Evolutionary conservation across 768 basidiomycete genomes (phyloP), one percentile per base, ranked within the genome.

Genomic region (Phlebiopsis flavidoalba): DNA sequence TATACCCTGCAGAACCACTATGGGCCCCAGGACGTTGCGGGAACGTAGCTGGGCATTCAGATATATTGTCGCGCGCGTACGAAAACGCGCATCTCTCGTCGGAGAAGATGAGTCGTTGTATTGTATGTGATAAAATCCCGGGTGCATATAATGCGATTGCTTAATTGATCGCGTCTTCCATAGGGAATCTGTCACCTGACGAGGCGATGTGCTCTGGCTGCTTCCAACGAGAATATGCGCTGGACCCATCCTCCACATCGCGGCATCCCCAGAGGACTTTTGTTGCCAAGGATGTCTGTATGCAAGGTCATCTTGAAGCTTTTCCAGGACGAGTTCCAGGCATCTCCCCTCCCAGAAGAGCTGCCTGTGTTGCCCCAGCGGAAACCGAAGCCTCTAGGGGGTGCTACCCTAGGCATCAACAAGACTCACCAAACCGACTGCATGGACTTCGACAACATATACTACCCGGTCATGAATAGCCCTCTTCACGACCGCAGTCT

Each of bases 401-500:
- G 81, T 49, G 84, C 90, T 3, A 93, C 90, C 0, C 76, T 89
- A 12, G 70, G 71, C 19, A 75, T 85, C 45, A 66, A 73, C 4
- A 76, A 74, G 52, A 46, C 61, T 26, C 48, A 19, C 3, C 72
- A 71, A 24, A 87, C 89, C 2, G 3, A 31, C 26, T 31, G 26
- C 26, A 79, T 75, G 0, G 89, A 87, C 59, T 94, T 92, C 91
- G 84, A 93, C 59, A 90, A 93, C 65, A 80, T 81, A 36, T 97
- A 98, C 72, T 96, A 89, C 72, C 93, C 95, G 1, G 78, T 94
- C 49, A 75, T 96, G 76, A 92, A 96, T 72, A 88, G 83, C 0
- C 85, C 91, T 0, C 76, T 87, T 8, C n/a, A n/a, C 26, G 82
- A 88, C 54, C 82, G 85, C 53, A 80, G 79, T 59, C 73, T 95